Evolutionary conservation across 2,329 filamentous ascomycete species (phyloP).

Genomic region (Pestalotiopsis sp.): DNA sequence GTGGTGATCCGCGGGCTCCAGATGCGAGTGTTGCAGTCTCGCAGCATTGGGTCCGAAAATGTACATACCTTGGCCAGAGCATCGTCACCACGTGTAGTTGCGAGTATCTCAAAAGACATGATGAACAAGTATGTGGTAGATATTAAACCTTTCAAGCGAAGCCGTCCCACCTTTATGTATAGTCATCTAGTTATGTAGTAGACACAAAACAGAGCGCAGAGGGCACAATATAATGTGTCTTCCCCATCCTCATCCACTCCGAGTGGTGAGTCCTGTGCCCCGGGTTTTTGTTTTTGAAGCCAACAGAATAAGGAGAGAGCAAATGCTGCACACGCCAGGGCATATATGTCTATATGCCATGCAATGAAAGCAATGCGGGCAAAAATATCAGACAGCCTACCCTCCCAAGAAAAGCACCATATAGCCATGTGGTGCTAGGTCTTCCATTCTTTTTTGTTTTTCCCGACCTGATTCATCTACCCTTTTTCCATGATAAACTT

Average conservation of each 20-base stretch:
- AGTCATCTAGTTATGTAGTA: not conserved
- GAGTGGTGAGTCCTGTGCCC: not conserved
- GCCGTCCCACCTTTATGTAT: not conserved
- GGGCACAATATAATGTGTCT: not conserved
- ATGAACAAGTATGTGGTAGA: not conserved
- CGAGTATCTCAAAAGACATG: not conserved
- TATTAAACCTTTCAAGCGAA: slow-evolving; percentile 1
- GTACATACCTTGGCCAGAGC: no score
- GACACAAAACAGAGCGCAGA: not conserved
- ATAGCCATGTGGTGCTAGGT: slow-evolving; percentile 1
- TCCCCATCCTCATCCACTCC: not conserved
- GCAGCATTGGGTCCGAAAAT: no score
- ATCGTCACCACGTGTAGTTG: not conserved
- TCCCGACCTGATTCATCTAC: not conserved
- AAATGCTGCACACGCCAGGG: slow-evolving; percentile 9
- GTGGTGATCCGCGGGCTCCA: not conserved
- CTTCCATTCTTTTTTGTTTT: not conserved
- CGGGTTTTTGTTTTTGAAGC: not conserved
- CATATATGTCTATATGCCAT: slow-evolving; percentile 2
- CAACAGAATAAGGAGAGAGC: not conserved
- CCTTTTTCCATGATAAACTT: slow-evolving; percentile 2
- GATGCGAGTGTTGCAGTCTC: not conserved
- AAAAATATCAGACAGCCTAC: slow-evolving; percentile 4
- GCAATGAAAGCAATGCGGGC: slow-evolving; percentile 1
- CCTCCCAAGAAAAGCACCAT: not conserved